Conservation (phyloP, 441 rosid species). For the Biscutella laevigata region DNA sequence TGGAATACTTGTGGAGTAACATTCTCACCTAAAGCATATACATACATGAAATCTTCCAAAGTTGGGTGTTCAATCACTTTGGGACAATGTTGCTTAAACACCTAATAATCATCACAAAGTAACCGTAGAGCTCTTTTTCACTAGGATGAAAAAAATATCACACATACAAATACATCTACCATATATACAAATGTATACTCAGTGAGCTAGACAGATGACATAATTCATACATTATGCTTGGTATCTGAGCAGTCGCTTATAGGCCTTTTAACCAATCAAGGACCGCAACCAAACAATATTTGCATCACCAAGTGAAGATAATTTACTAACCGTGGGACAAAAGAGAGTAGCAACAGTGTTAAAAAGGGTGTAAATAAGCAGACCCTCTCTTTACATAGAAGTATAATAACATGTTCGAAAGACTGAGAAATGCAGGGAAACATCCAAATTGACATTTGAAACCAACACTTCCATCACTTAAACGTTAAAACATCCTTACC, state of each 20-base stretch:
- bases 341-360: too few species aligned
- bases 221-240: too few species aligned
- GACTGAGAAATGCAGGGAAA: neutral
- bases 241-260: too few species aligned
- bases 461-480: neutral
- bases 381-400: too few species aligned
- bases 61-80: conserved; percentile 28
- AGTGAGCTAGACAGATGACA: neutral
- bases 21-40: conserved; percentile 64
- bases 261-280: too few species aligned
- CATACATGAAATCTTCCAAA: conserved; percentile 58
- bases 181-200: neutral
- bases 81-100: conserved; percentile 30
- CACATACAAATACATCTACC: neutral
- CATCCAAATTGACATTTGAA: neutral
- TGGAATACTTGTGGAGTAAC: neutral
- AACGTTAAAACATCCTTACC: conserved; percentile 28
- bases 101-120: conserved; percentile 31
- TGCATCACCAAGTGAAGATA: too few species aligned
- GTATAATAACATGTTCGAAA: neutral
- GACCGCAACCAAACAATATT: too few species aligned
- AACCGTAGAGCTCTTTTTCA: neutral
- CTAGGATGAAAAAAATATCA: neutral
- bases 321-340: too few species aligned
- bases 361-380: too few species aligned